Base-by-base conservation (phyloP, 2,329 filamentous ascomycete species). In the Colletotrichum coccodes region DNA sequence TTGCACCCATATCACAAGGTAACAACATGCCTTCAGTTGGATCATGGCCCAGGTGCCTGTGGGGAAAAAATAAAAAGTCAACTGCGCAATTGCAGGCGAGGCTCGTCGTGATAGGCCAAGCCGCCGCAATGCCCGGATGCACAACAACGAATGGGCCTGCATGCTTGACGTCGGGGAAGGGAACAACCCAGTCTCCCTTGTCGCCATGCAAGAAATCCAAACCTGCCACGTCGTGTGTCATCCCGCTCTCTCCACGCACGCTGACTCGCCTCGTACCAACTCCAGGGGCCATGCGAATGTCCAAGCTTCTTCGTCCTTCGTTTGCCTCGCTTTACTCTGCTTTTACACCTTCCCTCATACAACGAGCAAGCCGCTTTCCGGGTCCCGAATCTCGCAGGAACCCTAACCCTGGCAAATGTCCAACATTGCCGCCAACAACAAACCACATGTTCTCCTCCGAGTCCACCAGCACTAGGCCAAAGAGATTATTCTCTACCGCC, bases 211-310 rank as follows among this genome's bases (percentile, higher is more conserved):
- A 59, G 44, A 68, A 64, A 60, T 64, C 47, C 68, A 68, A 71
- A 71, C 56, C 52, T 69, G 56, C 60, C 66, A 65, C 62, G 16
- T 69, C 65, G 68, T 58, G 56, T 70, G 49, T 70, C 65, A 40
- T 70, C 58, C 50, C 70, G 71, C 38, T 53, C 59, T 36, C 58
- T 63, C 71, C 71, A 72, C 54, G 65, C 52, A 65, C 30, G 58
- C 65, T 68, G 65, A 68, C 65, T 68, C 65, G 65, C 54, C 36
- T 44, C 30, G 16, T 34, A 57, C 60, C 60, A 54, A 59, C 46
- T 49, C 32, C 46, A n/a, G 23, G 50, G 54, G 40, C 60, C 32
- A 40, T 42, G 21, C 54, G 32, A 30, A 60, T 57, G 36, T 34
- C 61, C 38, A 28, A 60, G 53, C 49, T 60, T 60, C 60, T 40